Evolutionary conservation across 345 rosid genomes (phyloP).

Genomic region (Eucalyptus pauciflora): DNA sequence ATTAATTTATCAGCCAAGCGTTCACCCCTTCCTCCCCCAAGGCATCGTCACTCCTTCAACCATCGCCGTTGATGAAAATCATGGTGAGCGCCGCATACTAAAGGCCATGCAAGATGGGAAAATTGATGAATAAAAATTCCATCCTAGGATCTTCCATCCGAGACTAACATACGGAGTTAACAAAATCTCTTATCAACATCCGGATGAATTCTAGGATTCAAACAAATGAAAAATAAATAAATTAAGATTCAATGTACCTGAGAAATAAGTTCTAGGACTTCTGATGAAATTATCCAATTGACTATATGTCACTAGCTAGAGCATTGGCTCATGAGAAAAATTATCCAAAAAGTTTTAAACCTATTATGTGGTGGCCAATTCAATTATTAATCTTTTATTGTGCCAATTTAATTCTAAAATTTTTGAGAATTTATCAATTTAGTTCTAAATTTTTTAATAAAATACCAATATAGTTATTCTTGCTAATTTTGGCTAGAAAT

Average conservation of each 20-base stretch:
- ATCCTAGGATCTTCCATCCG: neutral
- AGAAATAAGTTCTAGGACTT: neutral
- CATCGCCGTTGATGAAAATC: neutral
- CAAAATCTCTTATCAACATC: neutral
- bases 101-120: neutral
- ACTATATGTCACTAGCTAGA: neutral
- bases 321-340: neutral
- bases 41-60: neutral
- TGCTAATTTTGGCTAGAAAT: too few relatives aligned
- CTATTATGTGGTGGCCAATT: fast-evolving
- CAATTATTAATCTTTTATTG: too few relatives aligned
- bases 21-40: neutral
- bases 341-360: neutral
- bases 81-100: neutral
- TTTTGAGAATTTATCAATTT: neutral
- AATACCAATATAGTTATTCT: fast-evolving
- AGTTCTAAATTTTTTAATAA: too few relatives aligned
- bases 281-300: too few relatives aligned
- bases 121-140: neutral
- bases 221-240: neutral
- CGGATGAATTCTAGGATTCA: neutral
- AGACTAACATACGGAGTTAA: neutral
- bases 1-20: neutral
- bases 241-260: neutral
- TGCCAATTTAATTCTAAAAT: neutral